Conservation (phyloP, 139 green algal species). For the Micromonas commoda region DNA sequence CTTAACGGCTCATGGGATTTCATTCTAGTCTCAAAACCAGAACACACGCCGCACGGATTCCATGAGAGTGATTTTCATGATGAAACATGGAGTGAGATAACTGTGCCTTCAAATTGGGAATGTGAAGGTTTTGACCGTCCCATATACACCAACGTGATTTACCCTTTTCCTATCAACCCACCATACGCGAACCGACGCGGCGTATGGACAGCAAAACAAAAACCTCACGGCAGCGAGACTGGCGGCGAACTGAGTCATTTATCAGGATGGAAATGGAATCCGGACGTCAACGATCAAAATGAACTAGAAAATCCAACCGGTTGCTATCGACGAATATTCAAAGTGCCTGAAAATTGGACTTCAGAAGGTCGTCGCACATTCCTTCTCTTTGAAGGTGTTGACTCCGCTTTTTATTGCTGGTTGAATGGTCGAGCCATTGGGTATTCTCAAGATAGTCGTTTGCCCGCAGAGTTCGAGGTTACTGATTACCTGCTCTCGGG, state of each 20-base stretch:
- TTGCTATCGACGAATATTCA: slow-evolving; percentile 74
- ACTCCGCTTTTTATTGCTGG: slow-evolving; percentile 80
- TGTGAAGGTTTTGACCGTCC: slow-evolving; percentile 69
- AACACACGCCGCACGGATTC: slow-evolving; percentile 34
- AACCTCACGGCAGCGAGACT: neutral
- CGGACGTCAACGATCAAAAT: neutral
- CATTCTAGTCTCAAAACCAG: slow-evolving; percentile 22
- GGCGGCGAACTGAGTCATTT: neutral
- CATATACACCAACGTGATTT: slow-evolving; percentile 94
- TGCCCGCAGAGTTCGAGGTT: slow-evolving; percentile 91
- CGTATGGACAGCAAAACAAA: neutral
- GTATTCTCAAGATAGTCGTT: slow-evolving; percentile 66
- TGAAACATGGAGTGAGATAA: slow-evolving; percentile 40
- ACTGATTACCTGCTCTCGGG: slow-evolving; percentile 43
- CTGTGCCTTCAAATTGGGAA: slow-evolving; percentile 83
- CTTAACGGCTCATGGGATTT: slow-evolving; percentile 39
- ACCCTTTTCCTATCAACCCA: slow-evolving; percentile 82
- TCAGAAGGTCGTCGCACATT: slow-evolving; percentile 40
- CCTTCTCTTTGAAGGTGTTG: slow-evolving; percentile 80
- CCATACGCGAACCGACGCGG: slow-evolving; percentile 63
- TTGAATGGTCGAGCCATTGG: slow-evolving; percentile 80
- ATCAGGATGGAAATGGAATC: neutral
- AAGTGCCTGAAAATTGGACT: slow-evolving; percentile 38
- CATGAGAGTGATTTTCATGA: slow-evolving; percentile 22
- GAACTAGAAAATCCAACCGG: slow-evolving; percentile 75